Evolutionary conservation across 2,329 filamentous ascomycete species (phyloP).

Genomic region (Alternaria triticimaculans): DNA sequence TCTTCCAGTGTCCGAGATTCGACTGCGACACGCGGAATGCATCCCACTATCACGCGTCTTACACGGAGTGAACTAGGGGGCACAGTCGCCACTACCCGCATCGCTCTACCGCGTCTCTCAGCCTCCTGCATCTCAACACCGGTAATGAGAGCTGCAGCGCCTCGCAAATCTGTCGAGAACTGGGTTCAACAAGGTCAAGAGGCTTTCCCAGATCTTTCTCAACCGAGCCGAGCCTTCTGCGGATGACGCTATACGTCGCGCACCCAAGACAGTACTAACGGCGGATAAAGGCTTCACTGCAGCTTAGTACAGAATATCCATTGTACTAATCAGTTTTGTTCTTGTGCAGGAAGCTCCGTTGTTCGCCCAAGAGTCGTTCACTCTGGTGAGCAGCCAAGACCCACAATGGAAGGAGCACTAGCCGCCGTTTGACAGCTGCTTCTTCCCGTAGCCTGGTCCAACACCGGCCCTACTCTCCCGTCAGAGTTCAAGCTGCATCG

Average conservation of each 20-base stretch:
- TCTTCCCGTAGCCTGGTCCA: not conserved
- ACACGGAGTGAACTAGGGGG: not conserved
- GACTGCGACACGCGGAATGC: not conserved
- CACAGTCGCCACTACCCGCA: conserved; percentile 1
- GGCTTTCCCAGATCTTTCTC: not conserved
- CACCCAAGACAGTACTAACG: not conserved
- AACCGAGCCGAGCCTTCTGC: not conserved
- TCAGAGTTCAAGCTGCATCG: not conserved
- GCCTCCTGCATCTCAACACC: not conserved
- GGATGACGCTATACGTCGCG: not conserved
- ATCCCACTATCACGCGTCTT: not conserved
- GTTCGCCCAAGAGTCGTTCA: not conserved
- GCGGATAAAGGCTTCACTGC: not conserved
- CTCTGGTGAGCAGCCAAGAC: conserved; percentile 2
- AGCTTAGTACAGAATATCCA: not conserved
- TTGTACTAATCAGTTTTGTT: not conserved
- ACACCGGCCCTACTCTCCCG: not conserved
- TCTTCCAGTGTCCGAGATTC: not conserved
- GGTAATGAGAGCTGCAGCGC: not conserved
- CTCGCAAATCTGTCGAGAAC: not conserved
- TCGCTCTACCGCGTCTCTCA: not conserved
- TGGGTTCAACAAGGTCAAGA: not conserved
- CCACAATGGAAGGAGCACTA: not conserved
- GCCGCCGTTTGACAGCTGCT: conserved; percentile 1
- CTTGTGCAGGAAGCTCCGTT: not conserved